A percentile compares a stretch with the other conserved stretches of the same genome.
These are phyloP conservation scores for Macrocystidia cucumis DNA, from an alignment of 1,284 basidiomycete species.

Conservation along the genomic window DNA sequence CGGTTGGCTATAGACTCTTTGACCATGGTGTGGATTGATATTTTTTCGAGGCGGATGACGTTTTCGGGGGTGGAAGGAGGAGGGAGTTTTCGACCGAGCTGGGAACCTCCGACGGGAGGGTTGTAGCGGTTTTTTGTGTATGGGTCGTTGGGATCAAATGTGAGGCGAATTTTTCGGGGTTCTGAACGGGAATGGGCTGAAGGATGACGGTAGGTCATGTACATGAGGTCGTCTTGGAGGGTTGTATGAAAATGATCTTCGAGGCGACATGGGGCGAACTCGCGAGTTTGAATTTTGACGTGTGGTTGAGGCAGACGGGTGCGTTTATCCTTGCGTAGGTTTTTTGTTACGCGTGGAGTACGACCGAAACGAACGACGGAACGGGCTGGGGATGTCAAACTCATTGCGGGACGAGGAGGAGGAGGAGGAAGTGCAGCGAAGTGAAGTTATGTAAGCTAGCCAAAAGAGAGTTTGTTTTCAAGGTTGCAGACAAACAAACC, in stretches of 20 bases:
- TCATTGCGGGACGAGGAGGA: no score
- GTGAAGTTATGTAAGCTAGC: no score
- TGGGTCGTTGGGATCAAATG: constrained; percentile 73
- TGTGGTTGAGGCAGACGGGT: constrained; percentile 61
- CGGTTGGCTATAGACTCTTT: constrained; percentile 77
- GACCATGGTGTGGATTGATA: constrained; percentile 80
- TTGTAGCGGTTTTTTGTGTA: constrained; percentile 73
- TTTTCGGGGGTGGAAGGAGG: constrained; percentile 59
- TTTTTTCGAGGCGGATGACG: constrained; percentile 73
- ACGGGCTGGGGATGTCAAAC: constrained; percentile 7
- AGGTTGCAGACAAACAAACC: no score
- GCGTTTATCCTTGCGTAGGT: constrained; percentile 37
- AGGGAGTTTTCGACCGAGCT: constrained; percentile 56
- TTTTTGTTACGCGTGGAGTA: constrained; percentile 35
- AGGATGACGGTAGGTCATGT: constrained; percentile 90
- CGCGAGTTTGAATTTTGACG: constrained; percentile 52
- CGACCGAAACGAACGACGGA: constrained; percentile 36
- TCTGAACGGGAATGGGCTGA: constrained; percentile 40
- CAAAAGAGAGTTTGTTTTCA: no score
- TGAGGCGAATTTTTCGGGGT: constrained; percentile 53
- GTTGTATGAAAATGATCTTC: constrained; percentile 82
- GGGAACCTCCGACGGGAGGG: constrained; percentile 66
- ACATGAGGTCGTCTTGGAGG: constrained; percentile 84
- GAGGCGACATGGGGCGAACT: constrained; percentile 74
- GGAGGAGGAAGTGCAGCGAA: no score